Conservation (phyloP, 306 rosid species). For the Cucumis melo region DNA sequence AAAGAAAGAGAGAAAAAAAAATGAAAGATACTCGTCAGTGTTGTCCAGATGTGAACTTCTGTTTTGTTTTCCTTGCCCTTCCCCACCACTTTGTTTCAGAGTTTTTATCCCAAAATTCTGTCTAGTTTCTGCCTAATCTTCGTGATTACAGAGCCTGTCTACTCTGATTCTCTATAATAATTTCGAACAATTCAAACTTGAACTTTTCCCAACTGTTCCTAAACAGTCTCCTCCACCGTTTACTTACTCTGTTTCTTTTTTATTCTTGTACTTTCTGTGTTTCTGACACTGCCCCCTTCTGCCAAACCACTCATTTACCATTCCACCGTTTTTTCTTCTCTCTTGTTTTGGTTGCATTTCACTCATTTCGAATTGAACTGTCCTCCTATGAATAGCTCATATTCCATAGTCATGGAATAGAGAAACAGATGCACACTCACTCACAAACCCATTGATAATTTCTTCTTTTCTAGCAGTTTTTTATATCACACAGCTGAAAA, state of each 20-base stretch:
- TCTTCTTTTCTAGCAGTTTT: neutral
- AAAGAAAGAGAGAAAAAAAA: neutral
- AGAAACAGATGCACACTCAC: neutral
- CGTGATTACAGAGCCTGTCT: neutral
- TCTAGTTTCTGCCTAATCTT: neutral
- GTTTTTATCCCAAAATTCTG: neutral
- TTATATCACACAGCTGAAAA: neutral
- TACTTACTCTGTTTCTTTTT: constrained; percentile 2
- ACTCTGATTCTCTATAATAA: neutral
- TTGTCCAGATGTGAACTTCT: constrained; percentile 1
- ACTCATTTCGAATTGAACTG: neutral
- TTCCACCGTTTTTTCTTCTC: neutral
- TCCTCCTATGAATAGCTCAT: neutral
- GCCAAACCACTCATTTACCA: constrained; percentile 2
- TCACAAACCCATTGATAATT: neutral
- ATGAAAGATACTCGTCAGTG: neutral
- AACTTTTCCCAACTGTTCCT: constrained; percentile 1
- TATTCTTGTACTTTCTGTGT: neutral
- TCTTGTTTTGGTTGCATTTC: neutral
- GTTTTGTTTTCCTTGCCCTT: neutral
- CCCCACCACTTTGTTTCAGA: neutral
- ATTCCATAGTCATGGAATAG: neutral
- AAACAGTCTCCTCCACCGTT: constrained; percentile 6
- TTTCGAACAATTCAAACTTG: constrained; percentile 3
- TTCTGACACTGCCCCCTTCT: constrained; percentile 2